Percentiles rank a stretch among this genome's conserved stretches.
These are phyloP conservation scores for Prosopis cineraria DNA, from an alignment of 306 rosid species.

Conservation along the genomic window DNA sequence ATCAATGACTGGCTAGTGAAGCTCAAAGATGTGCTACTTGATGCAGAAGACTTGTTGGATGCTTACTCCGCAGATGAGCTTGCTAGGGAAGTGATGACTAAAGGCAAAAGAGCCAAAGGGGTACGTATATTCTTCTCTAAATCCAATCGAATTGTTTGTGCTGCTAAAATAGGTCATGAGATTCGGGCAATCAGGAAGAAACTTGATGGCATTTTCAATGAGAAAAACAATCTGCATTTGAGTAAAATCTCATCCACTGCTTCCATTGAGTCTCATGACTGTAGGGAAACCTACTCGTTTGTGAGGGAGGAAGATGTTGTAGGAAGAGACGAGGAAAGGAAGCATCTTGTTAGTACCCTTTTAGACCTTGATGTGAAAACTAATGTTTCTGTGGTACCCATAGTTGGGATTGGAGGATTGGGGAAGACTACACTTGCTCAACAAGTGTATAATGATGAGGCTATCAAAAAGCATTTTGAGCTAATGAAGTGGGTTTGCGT, in stretches of 20 bases:
- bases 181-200: not conserved
- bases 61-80: not conserved
- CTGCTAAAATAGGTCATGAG: not conserved
- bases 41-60: not conserved
- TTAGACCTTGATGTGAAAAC: not conserved
- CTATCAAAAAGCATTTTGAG: not conserved
- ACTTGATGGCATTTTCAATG: not conserved
- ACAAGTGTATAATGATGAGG: not conserved
- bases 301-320: not conserved
- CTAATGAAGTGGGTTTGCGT: slow-evolving; percentile 26
- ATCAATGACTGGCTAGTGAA: not conserved
- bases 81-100: not conserved
- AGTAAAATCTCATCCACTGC: not conserved
- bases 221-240: not conserved
- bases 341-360: not conserved
- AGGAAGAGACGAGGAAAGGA: not conserved
- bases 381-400: not conserved
- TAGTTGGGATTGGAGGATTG: slow-evolving; percentile 24
- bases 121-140: not conserved
- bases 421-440: slow-evolving; percentile 37
- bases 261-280: not conserved
- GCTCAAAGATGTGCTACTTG: not conserved
- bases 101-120: not conserved
- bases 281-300: not conserved
- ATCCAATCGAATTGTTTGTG: not conserved